Evolutionary conservation across 305 asterid genomes (phyloP).

Genomic region (Petunia hybrid): DNA sequence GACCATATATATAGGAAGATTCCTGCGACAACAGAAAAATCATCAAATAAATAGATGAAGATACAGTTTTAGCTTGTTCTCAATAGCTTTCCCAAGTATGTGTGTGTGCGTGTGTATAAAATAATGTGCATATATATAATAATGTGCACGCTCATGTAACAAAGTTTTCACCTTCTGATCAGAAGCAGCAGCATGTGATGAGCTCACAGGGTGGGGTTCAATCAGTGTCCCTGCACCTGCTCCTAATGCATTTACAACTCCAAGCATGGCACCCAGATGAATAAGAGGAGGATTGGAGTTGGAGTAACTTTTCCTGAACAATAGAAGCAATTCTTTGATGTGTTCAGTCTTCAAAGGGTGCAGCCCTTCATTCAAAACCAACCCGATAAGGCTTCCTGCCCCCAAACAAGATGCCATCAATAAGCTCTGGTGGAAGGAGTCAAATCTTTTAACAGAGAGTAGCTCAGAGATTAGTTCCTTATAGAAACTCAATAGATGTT

Average conservation of each 20-base stretch:
- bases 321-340: slow-evolving; percentile 62
- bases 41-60: slow-evolving; percentile 15
- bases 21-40: slow-evolving; percentile 53
- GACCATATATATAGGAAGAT: slow-evolving; percentile 55
- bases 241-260: slow-evolving; percentile 83
- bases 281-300: slow-evolving; percentile 66
- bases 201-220: slow-evolving; percentile 43
- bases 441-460: slow-evolving; percentile 56
- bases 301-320: slow-evolving; percentile 71
- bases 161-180: slow-evolving; percentile 61
- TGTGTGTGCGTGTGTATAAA: not conserved
- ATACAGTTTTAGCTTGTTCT: slow-evolving; percentile 12
- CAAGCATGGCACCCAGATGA: slow-evolving; percentile 94
- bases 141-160: not conserved
- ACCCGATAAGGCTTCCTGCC: slow-evolving; percentile 78
- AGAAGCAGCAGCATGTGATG: slow-evolving; percentile 38
- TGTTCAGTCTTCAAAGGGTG: slow-evolving; percentile 61
- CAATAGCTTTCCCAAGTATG: not conserved
- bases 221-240: slow-evolving; percentile 74
- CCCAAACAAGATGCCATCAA: slow-evolving; percentile 88
- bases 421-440: slow-evolving; percentile 68
- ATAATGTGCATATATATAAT: not conserved
- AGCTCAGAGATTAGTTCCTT: slow-evolving; percentile 67
- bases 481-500: slow-evolving; percentile 57
- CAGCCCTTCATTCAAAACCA: slow-evolving; percentile 62